Conservation (phyloP, 768 basidiomycete genomes). For the Neoboletus subvelutipes region DNA sequence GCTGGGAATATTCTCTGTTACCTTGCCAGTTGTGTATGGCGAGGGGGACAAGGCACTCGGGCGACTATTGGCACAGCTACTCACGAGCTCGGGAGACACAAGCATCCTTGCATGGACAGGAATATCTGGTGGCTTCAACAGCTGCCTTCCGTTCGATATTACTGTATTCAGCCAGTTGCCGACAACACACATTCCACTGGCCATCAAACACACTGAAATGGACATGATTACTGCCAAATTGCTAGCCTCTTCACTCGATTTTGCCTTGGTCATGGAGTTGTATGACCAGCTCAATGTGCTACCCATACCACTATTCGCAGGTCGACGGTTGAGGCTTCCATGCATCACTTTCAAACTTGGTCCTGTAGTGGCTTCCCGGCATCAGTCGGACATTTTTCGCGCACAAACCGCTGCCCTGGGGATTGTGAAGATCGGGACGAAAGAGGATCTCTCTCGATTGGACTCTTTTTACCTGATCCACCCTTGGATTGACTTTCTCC, state of each 20-base stretch:
- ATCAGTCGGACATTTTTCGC: background rate
- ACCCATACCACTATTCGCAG: background rate
- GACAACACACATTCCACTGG: background rate
- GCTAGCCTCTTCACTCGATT: background rate
- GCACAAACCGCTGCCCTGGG: background rate
- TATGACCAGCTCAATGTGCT: background rate
- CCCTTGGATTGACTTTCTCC: background rate
- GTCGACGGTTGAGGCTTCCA: background rate
- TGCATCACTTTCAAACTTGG: background rate
- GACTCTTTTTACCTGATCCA: background rate
- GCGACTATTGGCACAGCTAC: background rate
- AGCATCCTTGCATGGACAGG: background rate
- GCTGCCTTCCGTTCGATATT: background rate
- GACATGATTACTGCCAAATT: background rate
- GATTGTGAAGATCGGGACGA: background rate
- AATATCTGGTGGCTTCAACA: background rate
- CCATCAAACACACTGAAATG: background rate
- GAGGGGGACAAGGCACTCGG: background rate
- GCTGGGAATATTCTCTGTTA: conserved; percentile 9
- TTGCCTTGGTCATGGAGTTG: background rate
- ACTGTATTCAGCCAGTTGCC: background rate
- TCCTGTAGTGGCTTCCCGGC: background rate
- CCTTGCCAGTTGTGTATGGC: conserved; percentile 12
- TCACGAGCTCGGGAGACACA: background rate
- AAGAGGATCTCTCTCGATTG: background rate